Percentiles rank a stretch among this genome's conserved stretches.
These are phyloP conservation scores for Pythium insidiosum DNA, from an alignment of 352 stramenopile species.

Conservation along the genomic window DNA sequence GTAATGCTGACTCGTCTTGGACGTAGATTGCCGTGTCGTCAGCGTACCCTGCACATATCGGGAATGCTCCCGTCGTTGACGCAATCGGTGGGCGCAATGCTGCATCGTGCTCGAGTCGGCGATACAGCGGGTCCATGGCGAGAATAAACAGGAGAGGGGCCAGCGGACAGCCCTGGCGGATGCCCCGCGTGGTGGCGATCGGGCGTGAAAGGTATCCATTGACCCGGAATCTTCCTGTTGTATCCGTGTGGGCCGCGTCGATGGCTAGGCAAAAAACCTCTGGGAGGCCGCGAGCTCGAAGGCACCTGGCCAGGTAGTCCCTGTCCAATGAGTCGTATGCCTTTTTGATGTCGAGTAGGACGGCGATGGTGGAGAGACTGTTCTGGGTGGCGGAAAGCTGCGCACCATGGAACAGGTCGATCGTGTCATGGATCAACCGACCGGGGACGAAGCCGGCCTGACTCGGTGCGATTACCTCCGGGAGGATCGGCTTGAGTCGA, in stretches of 20 bases:
- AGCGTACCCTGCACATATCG: neutral
- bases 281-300: neutral
- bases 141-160: constrained; percentile 5
- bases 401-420: neutral
- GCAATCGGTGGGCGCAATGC: neutral
- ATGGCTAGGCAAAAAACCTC: neutral
- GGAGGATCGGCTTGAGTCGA: neutral
- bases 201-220: neutral
- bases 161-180: constrained; percentile 5
- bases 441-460: constrained; percentile 4
- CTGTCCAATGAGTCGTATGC: constrained; percentile 5
- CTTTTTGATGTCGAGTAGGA: constrained; percentile 4
- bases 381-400: neutral
- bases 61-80: neutral
- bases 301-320: neutral
- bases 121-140: neutral
- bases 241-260: neutral
- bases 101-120: neutral
- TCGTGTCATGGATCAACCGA: neutral
- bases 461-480: neutral
- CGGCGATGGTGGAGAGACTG: neutral
- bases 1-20: neutral
- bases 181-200: neutral
- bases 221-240: neutral
- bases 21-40: neutral